Evolutionary conservation across 257 asterid genomes (phyloP), one percentile per base, ranked within the genome.

Genomic region (Solanum boliviense): DNA sequence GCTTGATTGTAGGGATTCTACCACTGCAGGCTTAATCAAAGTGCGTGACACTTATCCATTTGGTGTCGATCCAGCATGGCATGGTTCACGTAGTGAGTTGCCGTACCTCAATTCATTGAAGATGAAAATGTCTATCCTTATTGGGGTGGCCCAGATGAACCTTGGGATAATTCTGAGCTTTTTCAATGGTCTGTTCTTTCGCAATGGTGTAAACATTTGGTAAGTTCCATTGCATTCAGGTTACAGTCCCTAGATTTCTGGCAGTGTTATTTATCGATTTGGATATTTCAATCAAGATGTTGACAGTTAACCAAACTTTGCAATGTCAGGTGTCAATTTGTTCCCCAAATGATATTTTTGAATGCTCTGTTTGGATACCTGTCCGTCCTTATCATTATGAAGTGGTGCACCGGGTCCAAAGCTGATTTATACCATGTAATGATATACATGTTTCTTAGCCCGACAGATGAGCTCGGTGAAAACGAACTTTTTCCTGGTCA

Each of bases 381-480:
- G 68, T 97, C 98, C 72, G 86, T 93, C 89, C 99, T 97, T 72
- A 90, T 97, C 91, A 93, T 97, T 89, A 89, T 95, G 87, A 97
- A 97, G 91, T 97, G 99, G 99, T 92, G 94, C 93, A 95, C 97
- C 72, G 99, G 98, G 87, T 97, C 99, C 73, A 83, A 97, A 93
- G 98, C 98, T 88, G 99, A 97, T 94, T 91, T 97, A 75, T 97
- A 97, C 89, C 98, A 97, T 90, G 98, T 97, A 86, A 96, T 97
- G 98, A 97, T 97, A 94, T 97, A 97, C 95, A 97, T 97, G 99
- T 97, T 97, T 89, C 95, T 97, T 89, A 89, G 98, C 89, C 99
- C 99, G 48, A 95, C 98, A 5, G 99, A 92, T 83, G 99, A 97
- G 48, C 93, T 95, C 21, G 98, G 98, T 75, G 99, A 97, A 85